These are phyloP conservation scores for Phytophthora rubi DNA, from an alignment of 352 stramenopile species.

Conservation along the genomic window DNA sequence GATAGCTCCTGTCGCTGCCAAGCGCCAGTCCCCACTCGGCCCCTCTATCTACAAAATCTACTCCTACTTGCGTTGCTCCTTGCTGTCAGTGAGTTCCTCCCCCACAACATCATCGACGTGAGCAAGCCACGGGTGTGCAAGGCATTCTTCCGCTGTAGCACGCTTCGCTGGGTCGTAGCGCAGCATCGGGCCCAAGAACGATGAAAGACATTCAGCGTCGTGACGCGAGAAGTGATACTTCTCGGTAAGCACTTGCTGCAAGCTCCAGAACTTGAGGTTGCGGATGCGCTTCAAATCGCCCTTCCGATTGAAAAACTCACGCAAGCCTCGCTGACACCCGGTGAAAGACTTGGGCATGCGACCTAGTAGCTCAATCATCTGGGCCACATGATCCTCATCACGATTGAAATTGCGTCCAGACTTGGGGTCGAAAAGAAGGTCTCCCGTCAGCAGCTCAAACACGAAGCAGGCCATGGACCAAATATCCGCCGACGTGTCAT, in stretches of 20 bases:
- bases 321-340: slow-evolving; percentile 71
- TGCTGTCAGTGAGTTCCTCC: slow-evolving; percentile 7
- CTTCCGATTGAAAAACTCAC: slow-evolving; percentile 98
- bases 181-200: slow-evolving; percentile 97
- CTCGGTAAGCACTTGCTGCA: slow-evolving; percentile 96
- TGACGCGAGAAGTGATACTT: slow-evolving; percentile 94
- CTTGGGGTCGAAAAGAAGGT: slow-evolving; percentile 99
- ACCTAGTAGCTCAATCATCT: slow-evolving; percentile 99
- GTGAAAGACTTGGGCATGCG: slow-evolving; percentile 96
- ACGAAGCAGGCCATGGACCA: slow-evolving; percentile 99
- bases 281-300: slow-evolving; percentile 98
- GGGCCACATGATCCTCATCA: slow-evolving; percentile 97
- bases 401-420: slow-evolving; percentile 83
- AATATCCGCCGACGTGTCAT: slow-evolving; percentile 99
- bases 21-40: neutral
- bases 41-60: slow-evolving; percentile 39
- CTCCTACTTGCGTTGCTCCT: slow-evolving; percentile 10
- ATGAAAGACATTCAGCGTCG: slow-evolving; percentile 90
- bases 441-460: slow-evolving; percentile 99
- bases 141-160: slow-evolving; percentile 92
- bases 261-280: slow-evolving; percentile 97
- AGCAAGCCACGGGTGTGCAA: slow-evolving; percentile 95
- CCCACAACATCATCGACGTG: slow-evolving; percentile 30
- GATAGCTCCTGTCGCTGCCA: slow-evolving; percentile 3
- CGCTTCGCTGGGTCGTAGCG: slow-evolving; percentile 86